These are phyloP conservation scores for Pichia californica DNA, from an alignment of 805 yeast genomes.

Conservation along the genomic window DNA sequence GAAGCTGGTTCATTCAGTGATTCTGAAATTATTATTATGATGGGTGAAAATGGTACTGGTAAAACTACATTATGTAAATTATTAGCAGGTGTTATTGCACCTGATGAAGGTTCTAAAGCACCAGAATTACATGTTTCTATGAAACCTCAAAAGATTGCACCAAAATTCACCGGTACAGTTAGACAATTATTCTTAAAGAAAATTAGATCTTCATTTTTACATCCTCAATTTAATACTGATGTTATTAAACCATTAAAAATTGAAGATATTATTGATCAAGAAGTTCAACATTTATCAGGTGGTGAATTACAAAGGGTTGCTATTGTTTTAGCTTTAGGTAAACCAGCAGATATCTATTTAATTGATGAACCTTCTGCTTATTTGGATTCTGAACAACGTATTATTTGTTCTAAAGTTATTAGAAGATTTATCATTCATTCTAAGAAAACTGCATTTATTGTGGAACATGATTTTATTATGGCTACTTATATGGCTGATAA, in stretches of 20 bases:
- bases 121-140: conserved; percentile 90
- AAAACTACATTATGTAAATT: conserved; percentile 95
- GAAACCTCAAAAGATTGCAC: conserved; percentile 99
- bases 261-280: conserved; percentile 94
- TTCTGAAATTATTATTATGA: conserved; percentile 96
- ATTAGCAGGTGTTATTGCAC: conserved; percentile 86
- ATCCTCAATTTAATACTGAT: conserved; percentile 97
- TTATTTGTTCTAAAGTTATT: conserved; percentile 95
- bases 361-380: conserved; percentile 99
- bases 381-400: conserved; percentile 99
- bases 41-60: conserved; percentile 99
- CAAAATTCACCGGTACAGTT: conserved; percentile 97
- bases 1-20: conserved; percentile 89
- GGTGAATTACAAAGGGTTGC: conserved; percentile 99
- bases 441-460: conserved; percentile 97
- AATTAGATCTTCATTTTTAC: conserved; percentile 87
- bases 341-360: conserved; percentile 90
- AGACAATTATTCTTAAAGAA: conserved; percentile 96
- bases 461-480: conserved; percentile 99
- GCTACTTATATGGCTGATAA: conserved; percentile 98
- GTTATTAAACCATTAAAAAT: conserved; percentile 92
- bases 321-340: conserved; percentile 88
- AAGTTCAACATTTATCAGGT: conserved; percentile 95
- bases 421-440: conserved; percentile 94
- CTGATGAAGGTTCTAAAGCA: conserved; percentile 73